Conservation (phyloP, 2,329 filamentous ascomycete species). For the Neonectria punicea region DNA sequence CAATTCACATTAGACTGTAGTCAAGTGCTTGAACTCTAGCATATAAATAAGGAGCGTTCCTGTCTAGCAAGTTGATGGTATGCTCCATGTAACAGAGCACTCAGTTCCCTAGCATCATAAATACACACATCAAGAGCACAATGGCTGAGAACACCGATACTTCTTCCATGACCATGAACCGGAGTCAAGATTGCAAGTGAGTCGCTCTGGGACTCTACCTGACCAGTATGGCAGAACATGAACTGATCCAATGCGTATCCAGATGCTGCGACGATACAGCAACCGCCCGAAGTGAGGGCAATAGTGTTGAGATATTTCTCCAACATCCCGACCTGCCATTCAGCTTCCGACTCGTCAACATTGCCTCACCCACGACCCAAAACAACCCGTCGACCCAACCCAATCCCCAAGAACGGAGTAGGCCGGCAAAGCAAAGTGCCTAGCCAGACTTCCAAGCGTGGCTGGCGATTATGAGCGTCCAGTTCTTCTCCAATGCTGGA, state of each 20-base stretch:
- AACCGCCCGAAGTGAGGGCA: not conserved
- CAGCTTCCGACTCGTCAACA: not conserved
- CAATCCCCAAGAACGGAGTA: not conserved
- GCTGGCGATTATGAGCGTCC: not conserved
- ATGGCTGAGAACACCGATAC: conserved; percentile 3
- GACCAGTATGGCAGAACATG: not conserved
- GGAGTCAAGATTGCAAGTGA: not conserved
- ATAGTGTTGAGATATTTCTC: not conserved
- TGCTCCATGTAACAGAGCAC: not conserved
- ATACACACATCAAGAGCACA: not conserved
- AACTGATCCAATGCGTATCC: not conserved
- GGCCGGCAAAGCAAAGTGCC: too few species aligned
- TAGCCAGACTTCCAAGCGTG: too few species aligned
- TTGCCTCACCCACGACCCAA: too few species aligned
- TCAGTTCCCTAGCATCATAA: not conserved
- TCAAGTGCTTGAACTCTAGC: not conserved
- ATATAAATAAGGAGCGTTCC: not conserved
- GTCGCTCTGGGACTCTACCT: not conserved
- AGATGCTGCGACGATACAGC: not conserved
- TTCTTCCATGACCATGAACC: conserved; percentile 1
- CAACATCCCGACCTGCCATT: not conserved
- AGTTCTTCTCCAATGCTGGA: not conserved
- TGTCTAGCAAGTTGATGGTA: too few species aligned
- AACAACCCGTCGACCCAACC: not conserved
- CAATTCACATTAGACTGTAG: too few species aligned